Conservation (phyloP, 148 eudicot species). For the Cornus kousa region DNA sequence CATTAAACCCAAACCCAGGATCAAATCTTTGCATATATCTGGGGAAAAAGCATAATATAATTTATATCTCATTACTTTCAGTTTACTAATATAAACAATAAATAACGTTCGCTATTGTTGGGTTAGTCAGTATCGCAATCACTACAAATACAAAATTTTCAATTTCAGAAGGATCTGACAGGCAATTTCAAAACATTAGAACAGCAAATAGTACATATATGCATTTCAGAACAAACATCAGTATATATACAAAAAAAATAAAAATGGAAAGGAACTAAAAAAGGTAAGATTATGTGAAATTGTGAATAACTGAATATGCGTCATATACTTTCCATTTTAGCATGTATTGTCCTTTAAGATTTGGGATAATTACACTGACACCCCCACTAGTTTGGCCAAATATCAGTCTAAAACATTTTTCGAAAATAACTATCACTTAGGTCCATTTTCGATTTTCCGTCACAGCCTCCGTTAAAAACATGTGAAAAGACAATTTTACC, state of each 20-base stretch:
- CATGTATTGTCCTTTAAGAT: no score
- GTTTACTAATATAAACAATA: background rate
- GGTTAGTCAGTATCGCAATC: background rate
- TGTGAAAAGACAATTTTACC: no score
- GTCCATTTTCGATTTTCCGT: no score
- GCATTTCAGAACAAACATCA: background rate
- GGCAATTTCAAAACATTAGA: background rate
- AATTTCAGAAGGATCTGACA: background rate
- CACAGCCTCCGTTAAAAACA: no score
- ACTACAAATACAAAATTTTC: background rate
- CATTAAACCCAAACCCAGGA: conserved; percentile 91
- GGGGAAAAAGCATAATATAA: background rate
- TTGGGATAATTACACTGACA: no score
- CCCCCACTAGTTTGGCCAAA: no score
- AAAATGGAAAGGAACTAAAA: background rate
- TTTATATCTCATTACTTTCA: background rate
- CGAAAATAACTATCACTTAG: no score
- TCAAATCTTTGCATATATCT: conserved; percentile 97
- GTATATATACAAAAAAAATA: background rate
- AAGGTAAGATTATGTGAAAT: background rate
- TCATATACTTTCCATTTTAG: background rate
- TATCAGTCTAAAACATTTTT: no score
- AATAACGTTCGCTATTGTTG: background rate
- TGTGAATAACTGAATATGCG: background rate
- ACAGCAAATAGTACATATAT: background rate